Evolutionary conservation across 2,329 filamentous ascomycete species (phyloP).

Genomic region (Colletotrichum cuscutae): DNA sequence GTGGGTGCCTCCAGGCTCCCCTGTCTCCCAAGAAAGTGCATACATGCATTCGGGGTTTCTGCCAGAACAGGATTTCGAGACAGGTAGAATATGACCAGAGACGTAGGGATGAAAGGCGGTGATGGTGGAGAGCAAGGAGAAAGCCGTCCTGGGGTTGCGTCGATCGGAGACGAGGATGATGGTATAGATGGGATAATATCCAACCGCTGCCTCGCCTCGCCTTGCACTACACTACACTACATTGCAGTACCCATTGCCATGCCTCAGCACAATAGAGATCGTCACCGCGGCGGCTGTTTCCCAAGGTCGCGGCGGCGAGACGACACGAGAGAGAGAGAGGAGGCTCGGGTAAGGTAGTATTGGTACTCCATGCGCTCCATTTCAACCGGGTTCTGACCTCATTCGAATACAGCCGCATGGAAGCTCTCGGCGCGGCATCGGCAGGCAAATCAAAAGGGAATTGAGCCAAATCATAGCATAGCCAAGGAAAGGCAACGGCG

Average conservation of each 20-base stretch:
- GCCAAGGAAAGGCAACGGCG: neutral
- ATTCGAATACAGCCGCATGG: neutral
- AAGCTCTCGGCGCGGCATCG: neutral
- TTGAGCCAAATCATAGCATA: neutral
- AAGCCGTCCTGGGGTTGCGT: neutral
- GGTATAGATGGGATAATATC: neutral
- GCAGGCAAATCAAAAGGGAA: neutral
- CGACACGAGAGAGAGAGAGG: neutral
- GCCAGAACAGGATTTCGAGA: constrained; percentile 19
- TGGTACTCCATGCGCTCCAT: neutral
- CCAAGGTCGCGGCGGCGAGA: neutral
- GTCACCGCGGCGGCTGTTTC: neutral
- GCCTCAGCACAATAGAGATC: neutral
- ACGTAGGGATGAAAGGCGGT: neutral
- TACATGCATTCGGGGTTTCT: neutral
- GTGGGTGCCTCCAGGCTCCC: too few species aligned
- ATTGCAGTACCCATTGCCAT: neutral
- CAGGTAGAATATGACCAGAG: neutral
- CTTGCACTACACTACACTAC: neutral
- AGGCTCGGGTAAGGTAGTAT: neutral
- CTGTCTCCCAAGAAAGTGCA: neutral
- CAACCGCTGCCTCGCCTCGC: neutral
- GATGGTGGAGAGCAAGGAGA: neutral
- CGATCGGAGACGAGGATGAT: neutral
- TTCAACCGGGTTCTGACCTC: neutral